Base-by-base conservation (phyloP, 345 rosid genomes). In the Citrus trifoliata region DNA sequence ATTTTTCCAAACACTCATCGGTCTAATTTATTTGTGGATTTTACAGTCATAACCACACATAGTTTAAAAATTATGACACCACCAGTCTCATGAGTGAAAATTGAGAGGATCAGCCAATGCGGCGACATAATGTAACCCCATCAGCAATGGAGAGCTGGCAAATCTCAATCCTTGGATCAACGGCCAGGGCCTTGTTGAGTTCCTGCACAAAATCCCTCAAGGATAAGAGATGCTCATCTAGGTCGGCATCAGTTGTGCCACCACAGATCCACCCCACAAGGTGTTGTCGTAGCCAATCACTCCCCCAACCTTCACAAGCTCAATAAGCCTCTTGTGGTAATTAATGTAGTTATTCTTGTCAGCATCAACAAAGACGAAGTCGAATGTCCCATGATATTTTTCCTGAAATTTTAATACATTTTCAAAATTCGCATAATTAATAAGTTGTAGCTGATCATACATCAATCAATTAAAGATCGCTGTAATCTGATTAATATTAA, bases 101-200 rank as follows among this genome's bases (percentile, higher is more conserved):
- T 66, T 35, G 25, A 53, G 56, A 53, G 22, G 58, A 66, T 66
- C 46, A 66, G 25, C 48, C 37, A 21, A 66, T 9, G 16, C 98
- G 90, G 80, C 98, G 97, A 92, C 98, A 94, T 73, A 97, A 86
- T 38, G 98, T 97, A 90, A 97, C 87, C 12, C 99, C 99, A 82
- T 97, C 98, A 18, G 98, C 93, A 14, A 94, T 94, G 0, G 98
- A 92, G 6, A 97, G 98, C 95, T 89, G 90, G 71, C 98, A 97
- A 73, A 94, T 94, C 88, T 94, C 99, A 13, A 93, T 93, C 93
- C 97, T 84, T 19, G 98, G 98, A 88, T 94, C 99, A 30, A 85
- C 93, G 40, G 98, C 97, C 2, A 97, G 92, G 46, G 97, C 94
- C 86, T 93, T 93, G 89, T 97, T 94, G 53, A 91, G 91, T 88